Base-by-base conservation (phyloP, 257 asterid species). In the Asclepias syriaca region DNA sequence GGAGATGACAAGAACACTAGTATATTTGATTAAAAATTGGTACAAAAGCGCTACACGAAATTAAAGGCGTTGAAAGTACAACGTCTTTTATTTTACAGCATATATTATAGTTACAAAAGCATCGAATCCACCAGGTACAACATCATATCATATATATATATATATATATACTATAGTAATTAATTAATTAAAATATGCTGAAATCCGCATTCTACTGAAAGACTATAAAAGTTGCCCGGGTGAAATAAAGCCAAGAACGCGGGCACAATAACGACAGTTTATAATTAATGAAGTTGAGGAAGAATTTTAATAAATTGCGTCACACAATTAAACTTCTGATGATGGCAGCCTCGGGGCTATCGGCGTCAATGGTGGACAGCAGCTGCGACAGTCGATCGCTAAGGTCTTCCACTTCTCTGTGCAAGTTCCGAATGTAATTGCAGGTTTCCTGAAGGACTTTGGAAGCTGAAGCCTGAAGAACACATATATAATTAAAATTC, bases 371-470 rank as follows among this genome's bases (percentile, higher is more conserved):
- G 14, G 98, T 87, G 11, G 94, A 84, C 54, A 94, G 74, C 0
- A 91, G 87, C 56, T 94, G 92, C 13, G 97, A 91, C 14, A 94
- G 90, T 74, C 98, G 86, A 54, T 88, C 98, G 61, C 98, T 94
- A 43, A 94, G 85, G 83, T 91, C 93, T 75, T 88, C 93, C 72
- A 91, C 96, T 68, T 94, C 97, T 74, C 80, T 83, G 89, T 91
- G 98, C 87, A 94, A 79, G 75, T 76, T 86, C 49, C 88, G 77
- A 22, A 93, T 91, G 85, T 93, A 93, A 81, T 90, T 90, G 95
- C 98, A 93, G 22, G 98, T 90, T 74, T 93, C 98, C 50, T 90
- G 96, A 1, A 93, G 93, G 46, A 94, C 97, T 81, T 94, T 94
- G 6, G 87, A 84, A 18, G 98, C 98, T 13, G 97, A 85, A n/a